A percentile compares a stretch with the other conserved stretches of the same genome.
These are phyloP conservation scores for Brassica balearica DNA, from an alignment of 441 rosid genomes.

Conservation along the genomic window DNA sequence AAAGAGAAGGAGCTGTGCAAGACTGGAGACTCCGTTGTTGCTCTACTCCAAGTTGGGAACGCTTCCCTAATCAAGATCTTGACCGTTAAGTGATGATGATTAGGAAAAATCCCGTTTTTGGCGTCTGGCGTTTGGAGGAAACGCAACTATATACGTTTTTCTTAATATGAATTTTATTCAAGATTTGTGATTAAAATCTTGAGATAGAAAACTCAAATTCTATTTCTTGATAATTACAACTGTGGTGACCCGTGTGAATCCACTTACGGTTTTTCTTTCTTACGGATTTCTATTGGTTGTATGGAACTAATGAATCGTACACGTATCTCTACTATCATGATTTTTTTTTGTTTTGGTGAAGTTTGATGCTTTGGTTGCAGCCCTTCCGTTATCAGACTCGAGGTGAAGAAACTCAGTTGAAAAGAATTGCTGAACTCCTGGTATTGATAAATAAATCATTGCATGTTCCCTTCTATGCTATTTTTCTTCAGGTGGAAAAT, in stretches of 20 bases:
- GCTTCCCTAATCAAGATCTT: too few relatives aligned
- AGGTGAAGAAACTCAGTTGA: conserved; percentile 62
- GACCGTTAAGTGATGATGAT: conserved; percentile 62
- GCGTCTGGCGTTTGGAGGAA: conserved; percentile 34
- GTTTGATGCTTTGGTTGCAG: conserved; percentile 82
- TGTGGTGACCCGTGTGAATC: conserved; percentile 39
- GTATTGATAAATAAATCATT: too few relatives aligned
- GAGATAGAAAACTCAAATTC: conserved; percentile 42
- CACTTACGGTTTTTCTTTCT: conserved; percentile 24
- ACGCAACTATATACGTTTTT: conserved; percentile 21
- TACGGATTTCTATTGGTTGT: too few relatives aligned
- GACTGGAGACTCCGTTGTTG: too few relatives aligned
- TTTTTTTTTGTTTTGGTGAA: not conserved
- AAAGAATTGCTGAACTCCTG: too few relatives aligned
- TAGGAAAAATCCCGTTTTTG: conserved; percentile 20
- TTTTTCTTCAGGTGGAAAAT: too few relatives aligned
- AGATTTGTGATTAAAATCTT: conserved; percentile 43
- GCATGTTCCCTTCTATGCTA: too few relatives aligned
- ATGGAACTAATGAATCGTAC: too few relatives aligned
- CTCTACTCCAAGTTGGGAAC: too few relatives aligned
- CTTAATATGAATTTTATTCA: conserved; percentile 26
- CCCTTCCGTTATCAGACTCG: conserved; percentile 91
- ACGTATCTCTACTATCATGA: conserved; percentile 3
- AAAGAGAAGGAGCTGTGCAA: too few relatives aligned
- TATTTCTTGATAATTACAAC: conserved; percentile 28